phyloP scores from a whole-genome alignment of 2,329 filamentous ascomycete genomes.

The Colletotrichum karsti region DNA sequence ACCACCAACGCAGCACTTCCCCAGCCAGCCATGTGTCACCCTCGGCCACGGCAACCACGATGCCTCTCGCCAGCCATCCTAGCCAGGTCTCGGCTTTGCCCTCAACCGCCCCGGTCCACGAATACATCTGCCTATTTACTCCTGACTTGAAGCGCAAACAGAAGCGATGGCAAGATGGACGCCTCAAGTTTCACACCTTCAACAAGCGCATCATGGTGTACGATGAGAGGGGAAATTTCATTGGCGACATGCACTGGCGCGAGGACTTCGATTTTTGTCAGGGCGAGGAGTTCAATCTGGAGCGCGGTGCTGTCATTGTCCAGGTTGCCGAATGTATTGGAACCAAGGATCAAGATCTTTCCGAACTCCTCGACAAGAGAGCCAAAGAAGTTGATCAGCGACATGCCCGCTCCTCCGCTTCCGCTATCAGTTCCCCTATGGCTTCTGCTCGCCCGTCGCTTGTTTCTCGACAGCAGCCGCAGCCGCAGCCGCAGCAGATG shows the following conservation, averaged over 20 bases:
- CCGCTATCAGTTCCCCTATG: conserved; percentile 34
- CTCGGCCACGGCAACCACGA: neutral
- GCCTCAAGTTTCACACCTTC: conserved; percentile 87
- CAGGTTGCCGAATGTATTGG: conserved; percentile 83
- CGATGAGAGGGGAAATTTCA: conserved; percentile 79
- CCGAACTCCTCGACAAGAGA: conserved; percentile 77
- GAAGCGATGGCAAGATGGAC: conserved; percentile 94
- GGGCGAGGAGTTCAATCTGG: conserved; percentile 83
- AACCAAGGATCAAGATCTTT: conserved; percentile 78
- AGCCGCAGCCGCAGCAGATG: neutral
- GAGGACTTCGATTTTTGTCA: conserved; percentile 74
- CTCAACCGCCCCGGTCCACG: conserved; percentile 78
- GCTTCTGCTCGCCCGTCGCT: conserved; percentile 31
- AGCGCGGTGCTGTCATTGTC: conserved; percentile 78
- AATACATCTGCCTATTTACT: conserved; percentile 88
- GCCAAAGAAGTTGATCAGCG: conserved; percentile 63
- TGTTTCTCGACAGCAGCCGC: conserved; percentile 36
- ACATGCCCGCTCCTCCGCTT: conserved; percentile 42
- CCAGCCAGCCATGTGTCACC: neutral
- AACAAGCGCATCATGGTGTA: conserved; percentile 93
- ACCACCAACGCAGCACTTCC: neutral
- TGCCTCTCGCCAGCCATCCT: neutral
- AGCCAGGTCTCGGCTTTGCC: conserved; percentile 40
- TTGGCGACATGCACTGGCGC: conserved; percentile 87
- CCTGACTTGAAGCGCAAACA: conserved; percentile 86